Conservation (phyloP, 139 green algal genomes). For the Tetradesmus lagerheimii region DNA sequence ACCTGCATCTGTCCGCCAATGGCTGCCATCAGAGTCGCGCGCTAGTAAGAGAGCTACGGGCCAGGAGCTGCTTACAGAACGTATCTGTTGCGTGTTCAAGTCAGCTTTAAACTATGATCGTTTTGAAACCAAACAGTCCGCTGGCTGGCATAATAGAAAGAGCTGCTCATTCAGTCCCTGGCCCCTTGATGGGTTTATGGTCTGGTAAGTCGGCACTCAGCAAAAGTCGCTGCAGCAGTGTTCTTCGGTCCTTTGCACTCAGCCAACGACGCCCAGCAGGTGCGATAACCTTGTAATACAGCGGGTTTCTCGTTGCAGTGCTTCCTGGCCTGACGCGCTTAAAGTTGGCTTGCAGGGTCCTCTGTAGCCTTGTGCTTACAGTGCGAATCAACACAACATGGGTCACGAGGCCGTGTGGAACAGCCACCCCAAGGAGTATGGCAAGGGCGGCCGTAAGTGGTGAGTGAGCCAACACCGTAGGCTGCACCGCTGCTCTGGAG, state of each 20-base stretch:
- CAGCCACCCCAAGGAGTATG: conserved; percentile 93
- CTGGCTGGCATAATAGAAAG: not conserved
- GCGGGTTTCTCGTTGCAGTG: not conserved
- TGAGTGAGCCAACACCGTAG: conserved; percentile 50
- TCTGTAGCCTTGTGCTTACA: conserved; percentile 37
- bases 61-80: not conserved
- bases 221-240: not conserved
- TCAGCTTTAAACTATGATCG: not conserved
- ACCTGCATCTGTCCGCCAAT: conserved; percentile 17
- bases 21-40: not conserved
- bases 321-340: not conserved
- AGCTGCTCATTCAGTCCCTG: not conserved
- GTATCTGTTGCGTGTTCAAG: not conserved
- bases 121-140: not conserved
- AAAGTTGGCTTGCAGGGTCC: conserved; percentile 30
- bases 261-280: not conserved
- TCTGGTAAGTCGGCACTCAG: not conserved
- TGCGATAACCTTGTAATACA: not conserved
- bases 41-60: not conserved
- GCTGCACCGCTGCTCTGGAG: not conserved
- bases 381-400: conserved; percentile 78
- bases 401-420: conserved; percentile 96
- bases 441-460: conserved; percentile 87
- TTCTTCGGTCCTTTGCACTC: not conserved
- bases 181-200: not conserved